Conservation (phyloP, 2,329 filamentous ascomycete species). For the Trichoderma brevicompactum region DNA sequence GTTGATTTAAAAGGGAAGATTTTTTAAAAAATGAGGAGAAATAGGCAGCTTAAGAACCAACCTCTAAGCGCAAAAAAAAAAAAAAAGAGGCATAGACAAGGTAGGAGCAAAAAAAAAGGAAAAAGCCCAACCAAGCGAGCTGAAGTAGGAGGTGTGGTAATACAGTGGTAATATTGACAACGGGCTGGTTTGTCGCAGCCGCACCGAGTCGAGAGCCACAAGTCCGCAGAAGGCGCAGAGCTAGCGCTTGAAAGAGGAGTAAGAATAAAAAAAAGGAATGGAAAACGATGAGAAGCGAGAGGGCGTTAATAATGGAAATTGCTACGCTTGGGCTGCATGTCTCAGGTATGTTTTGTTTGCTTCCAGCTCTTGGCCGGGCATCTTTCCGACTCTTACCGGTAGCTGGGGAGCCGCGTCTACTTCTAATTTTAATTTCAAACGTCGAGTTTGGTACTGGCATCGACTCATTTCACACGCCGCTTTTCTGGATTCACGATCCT, state of each 20-base stretch:
- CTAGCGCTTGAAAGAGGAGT: background rate
- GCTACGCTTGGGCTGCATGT: no score
- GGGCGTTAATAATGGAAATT: no score
- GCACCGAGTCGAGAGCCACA: constrained; percentile 10
- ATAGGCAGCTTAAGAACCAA: background rate
- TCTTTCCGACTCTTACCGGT: no score
- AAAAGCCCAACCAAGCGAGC: background rate
- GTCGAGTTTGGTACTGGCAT: no score
- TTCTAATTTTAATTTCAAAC: no score
- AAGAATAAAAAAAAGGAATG: background rate
- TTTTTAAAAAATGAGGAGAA: no score
- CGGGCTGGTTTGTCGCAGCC: background rate
- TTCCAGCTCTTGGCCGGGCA: no score
- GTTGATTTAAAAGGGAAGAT: no score
- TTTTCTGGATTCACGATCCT: background rate
- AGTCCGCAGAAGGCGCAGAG: background rate
- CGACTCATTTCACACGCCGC: no score
- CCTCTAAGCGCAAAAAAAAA: background rate
- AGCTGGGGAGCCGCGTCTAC: no score
- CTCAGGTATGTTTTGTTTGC: no score
- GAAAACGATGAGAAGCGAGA: background rate
- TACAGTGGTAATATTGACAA: constrained; percentile 16
- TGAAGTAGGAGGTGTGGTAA: constrained; percentile 6
- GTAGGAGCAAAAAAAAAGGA: background rate
- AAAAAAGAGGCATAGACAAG: background rate